Base-by-base conservation (phyloP, 371 early-diverging fungal genomes). In the Dichotomocladium elegans region DNA sequence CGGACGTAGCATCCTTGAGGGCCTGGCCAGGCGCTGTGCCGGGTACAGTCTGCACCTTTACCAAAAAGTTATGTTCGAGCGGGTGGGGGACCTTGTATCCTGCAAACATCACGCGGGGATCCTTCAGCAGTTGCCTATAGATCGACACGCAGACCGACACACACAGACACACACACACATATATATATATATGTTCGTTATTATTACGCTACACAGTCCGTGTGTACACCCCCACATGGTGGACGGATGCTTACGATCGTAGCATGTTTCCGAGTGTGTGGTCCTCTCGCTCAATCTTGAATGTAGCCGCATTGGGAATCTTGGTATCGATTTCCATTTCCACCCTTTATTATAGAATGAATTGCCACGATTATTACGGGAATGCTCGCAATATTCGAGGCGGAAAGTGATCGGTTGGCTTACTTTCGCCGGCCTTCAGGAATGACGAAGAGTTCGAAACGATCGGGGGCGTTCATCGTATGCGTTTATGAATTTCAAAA, bases 31-130 rank as follows among this genome's bases (percentile, higher is more conserved):
- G 97, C 44, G 86, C 85, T 7, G 91, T 88, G 15, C 90, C 86
- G 6, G 88, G 81, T 0, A 88, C 87, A 6, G 99, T 95, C 65
- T 96, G 97, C 9, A 97, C 83, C 63, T 93, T 94, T 47, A 99
- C 72, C 19, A 91, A 66, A 41, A 95, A 85, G 51, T 85, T 80
- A 70, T 95, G 93, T 64, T 98, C 95, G 8, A 99, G 82, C 27
- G 99, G 99, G 68, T 99, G 99, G 14, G 99, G 98, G 51, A 93
- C 77, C 58, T 94, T 93, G 80, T 99, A 99, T 42, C 96, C 99
- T 15, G 96, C 93, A 81, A 99, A 99, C 41, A 93, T 68, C 3
- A 99, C 98, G 56, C 90, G 86, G 12, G 89, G 87, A 73, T 99
- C 89, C 59, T 92, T 87, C 27, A 96, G 77, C 19, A 99, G 73